Conservation (phyloP, 805 yeast genomes). For the Cyberlindnera veronae region DNA sequence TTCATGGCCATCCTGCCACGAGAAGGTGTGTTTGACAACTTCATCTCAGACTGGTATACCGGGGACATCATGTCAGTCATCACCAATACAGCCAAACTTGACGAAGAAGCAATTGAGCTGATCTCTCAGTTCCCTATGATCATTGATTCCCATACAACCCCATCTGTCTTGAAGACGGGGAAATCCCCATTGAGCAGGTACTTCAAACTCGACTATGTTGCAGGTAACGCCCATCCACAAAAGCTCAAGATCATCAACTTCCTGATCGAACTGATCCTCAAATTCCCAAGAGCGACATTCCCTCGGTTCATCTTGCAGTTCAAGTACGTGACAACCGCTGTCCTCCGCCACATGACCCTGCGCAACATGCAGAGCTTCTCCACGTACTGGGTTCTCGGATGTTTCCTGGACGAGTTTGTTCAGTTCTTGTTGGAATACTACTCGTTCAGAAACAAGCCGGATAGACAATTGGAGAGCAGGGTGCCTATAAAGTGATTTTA, state of each 20-base stretch:
- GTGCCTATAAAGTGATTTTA: not conserved
- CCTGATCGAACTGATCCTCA: slow-evolving; percentile 8
- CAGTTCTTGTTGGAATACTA: slow-evolving; percentile 18
- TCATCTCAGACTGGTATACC: slow-evolving; percentile 17
- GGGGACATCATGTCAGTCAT: slow-evolving; percentile 5
- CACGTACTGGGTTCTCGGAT: slow-evolving; percentile 21
- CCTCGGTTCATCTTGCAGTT: slow-evolving; percentile 10
- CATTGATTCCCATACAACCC: slow-evolving; percentile 2
- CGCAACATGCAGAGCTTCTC: slow-evolving; percentile 13
- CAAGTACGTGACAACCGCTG: slow-evolving; percentile 16
- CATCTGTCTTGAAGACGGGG: too few relatives aligned
- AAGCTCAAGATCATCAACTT: slow-evolving; percentile 15
- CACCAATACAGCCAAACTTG: not conserved
- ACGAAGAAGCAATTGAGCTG: not conserved
- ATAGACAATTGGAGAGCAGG: not conserved
- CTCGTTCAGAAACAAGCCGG: slow-evolving; percentile 12
- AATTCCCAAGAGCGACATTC: slow-evolving; percentile 5
- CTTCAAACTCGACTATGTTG: slow-evolving; percentile 5
- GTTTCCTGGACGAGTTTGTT: slow-evolving; percentile 22
- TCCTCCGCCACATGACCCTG: slow-evolving; percentile 15
- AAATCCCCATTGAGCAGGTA: slow-evolving; percentile 8
- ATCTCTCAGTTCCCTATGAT: slow-evolving; percentile 9
- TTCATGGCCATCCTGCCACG: slow-evolving; percentile 1
- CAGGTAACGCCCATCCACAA: not conserved
- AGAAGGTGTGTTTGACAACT: slow-evolving; percentile 3